Conservation (phyloP, 306 rosid species). For the Vicia faba region DNA sequence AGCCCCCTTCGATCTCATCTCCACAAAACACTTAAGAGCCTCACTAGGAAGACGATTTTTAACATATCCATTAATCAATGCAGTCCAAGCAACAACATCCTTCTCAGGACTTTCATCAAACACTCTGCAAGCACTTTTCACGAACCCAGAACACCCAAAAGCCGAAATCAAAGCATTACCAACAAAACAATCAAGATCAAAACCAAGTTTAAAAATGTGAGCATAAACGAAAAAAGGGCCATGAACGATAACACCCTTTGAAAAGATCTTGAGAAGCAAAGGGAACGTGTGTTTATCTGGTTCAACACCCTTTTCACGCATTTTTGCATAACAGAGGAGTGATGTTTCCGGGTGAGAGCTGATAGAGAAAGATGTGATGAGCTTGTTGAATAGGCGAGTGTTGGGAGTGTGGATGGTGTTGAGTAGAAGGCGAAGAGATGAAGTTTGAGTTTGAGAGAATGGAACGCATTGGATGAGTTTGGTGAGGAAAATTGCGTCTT, state of each 20-base stretch:
- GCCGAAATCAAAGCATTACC: constrained; percentile 40
- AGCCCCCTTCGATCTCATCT: constrained; percentile 38
- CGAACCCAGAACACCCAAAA: constrained; percentile 41
- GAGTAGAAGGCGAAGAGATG: constrained; percentile 32
- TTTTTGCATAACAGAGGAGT: constrained; percentile 33
- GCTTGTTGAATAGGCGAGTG: constrained; percentile 37
- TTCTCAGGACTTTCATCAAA: constrained; percentile 38
- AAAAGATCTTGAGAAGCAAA: constrained; percentile 43
- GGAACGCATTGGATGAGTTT: constrained; percentile 29
- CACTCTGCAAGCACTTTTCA: constrained; percentile 40
- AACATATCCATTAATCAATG: constrained; percentile 48
- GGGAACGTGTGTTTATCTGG: constrained; percentile 57
- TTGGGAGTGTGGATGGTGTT: constrained; percentile 28
- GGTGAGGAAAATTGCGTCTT: constrained; percentile 33
- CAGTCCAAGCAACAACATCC: constrained; percentile 48
- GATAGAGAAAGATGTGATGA: constrained; percentile 36
- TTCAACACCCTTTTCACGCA: constrained; percentile 36
- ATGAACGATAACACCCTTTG: background rate
- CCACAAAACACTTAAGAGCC: constrained; percentile 40
- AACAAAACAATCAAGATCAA: constrained; percentile 41
- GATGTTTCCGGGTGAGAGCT: constrained; percentile 15
- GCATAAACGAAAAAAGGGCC: constrained; percentile 39
- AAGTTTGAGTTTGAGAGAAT: constrained; percentile 5
- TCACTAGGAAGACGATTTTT: constrained; percentile 38
- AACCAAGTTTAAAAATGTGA: constrained; percentile 45